Percentiles rank a stretch among this genome's conserved stretches.
Conservation (phyloP, 208 protist species). For the Angomonas ambiguus region DNA sequence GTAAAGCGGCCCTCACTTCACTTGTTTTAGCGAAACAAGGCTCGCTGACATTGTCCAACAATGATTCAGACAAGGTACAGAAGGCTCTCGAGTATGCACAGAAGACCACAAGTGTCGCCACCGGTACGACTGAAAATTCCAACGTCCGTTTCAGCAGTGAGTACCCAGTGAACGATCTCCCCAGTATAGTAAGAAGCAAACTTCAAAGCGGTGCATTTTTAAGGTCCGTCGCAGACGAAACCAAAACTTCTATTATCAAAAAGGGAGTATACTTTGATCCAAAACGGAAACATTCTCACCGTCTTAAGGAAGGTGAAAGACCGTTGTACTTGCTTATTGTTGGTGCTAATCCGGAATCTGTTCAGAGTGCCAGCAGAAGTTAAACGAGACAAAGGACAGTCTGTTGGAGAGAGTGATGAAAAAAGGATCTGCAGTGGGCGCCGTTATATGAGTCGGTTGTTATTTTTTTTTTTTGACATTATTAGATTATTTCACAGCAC, state of each 20-base stretch:
- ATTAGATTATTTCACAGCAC: conserved; percentile 2
- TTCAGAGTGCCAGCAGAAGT: conserved; percentile 51
- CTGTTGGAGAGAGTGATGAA: conserved; percentile 42
- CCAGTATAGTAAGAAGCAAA: conserved; percentile 48
- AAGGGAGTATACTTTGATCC: conserved; percentile 86
- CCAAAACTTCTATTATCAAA: conserved; percentile 63
- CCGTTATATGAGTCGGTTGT: conserved; percentile 6
- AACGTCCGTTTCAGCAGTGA: conserved; percentile 78
- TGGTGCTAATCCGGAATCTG: conserved; percentile 57
- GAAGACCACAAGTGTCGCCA: conserved; percentile 58
- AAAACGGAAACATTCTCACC: conserved; percentile 62
- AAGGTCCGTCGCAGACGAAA: conserved; percentile 52
- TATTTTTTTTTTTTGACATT: conserved; percentile 5
- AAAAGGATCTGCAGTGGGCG: conserved; percentile 49
- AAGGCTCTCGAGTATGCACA: conserved; percentile 69
- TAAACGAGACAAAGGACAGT: conserved; percentile 65
- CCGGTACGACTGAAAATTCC: not conserved
- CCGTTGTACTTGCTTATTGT: conserved; percentile 80
- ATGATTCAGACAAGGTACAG: conserved; percentile 49
- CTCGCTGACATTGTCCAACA: conserved; percentile 20
- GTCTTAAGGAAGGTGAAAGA: conserved; percentile 70
- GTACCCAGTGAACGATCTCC: conserved; percentile 81
- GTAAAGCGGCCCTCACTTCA: no score
- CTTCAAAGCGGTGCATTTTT: conserved; percentile 63
- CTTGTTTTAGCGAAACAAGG: no score